These are phyloP conservation scores for Mucor mucedo DNA, from an alignment of 371 early-diverging fungal species.

Conservation along the genomic window DNA sequence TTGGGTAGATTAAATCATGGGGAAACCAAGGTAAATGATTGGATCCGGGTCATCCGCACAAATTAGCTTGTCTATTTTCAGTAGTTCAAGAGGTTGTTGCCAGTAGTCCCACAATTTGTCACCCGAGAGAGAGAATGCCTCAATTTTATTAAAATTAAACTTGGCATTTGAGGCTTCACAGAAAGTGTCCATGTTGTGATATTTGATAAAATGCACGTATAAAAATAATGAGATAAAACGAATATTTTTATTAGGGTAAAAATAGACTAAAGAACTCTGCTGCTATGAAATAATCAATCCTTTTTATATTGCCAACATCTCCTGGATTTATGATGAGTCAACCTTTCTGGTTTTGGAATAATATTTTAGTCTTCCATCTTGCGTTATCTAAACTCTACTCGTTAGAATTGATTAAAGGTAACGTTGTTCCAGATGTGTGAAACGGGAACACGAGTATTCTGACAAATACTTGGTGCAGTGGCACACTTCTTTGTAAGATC, in stretches of 20 bases:
- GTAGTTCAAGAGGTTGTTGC: not conserved
- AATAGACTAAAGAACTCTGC: too few species aligned
- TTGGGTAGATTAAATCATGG: not conserved
- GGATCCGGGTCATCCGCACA: not conserved
- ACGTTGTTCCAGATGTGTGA: slow-evolving; percentile 9
- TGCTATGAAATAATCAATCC: too few species aligned
- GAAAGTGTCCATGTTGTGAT: not conserved
- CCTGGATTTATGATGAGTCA: too few species aligned
- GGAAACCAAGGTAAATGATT: slow-evolving; percentile 4
- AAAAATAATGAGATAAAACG: too few species aligned
- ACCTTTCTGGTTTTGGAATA: too few species aligned
- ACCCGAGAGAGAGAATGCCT: slow-evolving; percentile 17
- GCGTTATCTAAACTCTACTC: too few species aligned
- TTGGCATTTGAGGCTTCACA: slow-evolving; percentile 16
- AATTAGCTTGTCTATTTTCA: not conserved
- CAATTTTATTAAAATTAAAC: slow-evolving; percentile 13
- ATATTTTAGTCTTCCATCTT: too few species aligned
- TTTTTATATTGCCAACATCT: too few species aligned
- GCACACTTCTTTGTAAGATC: too few species aligned
- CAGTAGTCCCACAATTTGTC: not conserved
- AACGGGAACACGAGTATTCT: too few species aligned
- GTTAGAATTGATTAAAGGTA: not conserved
- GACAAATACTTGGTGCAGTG: too few species aligned
- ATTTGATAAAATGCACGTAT: not conserved
- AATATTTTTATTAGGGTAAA: too few species aligned